Percentiles rank a stretch among this genome's conserved stretches.
Evolutionary conservation across 106 monocot genomes (phyloP).

Genomic region (Acanthochlamys bracteata): DNA sequence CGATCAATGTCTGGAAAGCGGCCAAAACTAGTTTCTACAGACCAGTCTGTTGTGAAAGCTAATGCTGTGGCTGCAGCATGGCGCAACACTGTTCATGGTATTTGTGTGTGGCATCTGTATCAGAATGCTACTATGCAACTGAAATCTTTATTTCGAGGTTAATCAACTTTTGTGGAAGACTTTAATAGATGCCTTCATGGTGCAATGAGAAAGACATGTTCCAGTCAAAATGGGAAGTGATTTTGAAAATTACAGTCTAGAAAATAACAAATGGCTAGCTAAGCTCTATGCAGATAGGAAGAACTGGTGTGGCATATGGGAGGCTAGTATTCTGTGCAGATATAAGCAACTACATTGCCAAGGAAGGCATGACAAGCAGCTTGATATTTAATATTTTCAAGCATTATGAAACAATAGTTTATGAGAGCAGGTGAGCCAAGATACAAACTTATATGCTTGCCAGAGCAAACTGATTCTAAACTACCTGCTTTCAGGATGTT

Average conservation of each 20-base stretch:
- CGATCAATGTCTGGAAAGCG: constrained; percentile 22
- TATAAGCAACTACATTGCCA: constrained; percentile 10
- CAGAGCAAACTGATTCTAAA: constrained; percentile 7
- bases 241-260: constrained; percentile 27
- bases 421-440: constrained; percentile 14
- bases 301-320: constrained; percentile 31
- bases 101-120: constrained; percentile 30
- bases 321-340: constrained; percentile 24
- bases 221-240: constrained; percentile 11
- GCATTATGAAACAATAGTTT: constrained; percentile 17
- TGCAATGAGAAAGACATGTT: constrained; percentile 29
- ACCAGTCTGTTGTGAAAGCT: constrained; percentile 9
- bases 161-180: constrained; percentile 23
- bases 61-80: constrained; percentile 19
- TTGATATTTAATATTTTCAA: constrained; percentile 20
- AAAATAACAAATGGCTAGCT: constrained; percentile 18
- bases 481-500: constrained; percentile 20
- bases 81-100: constrained; percentile 20
- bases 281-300: constrained; percentile 20
- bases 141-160: constrained; percentile 20
- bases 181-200: constrained; percentile 22
- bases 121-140: constrained; percentile 28
- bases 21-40: constrained; percentile 20
- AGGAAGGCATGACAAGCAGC: constrained; percentile 8
- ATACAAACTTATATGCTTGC: constrained; percentile 14